Evolutionary conservation across 306 rosid species (phyloP).

Genomic region (Castanopsis chinensis): DNA sequence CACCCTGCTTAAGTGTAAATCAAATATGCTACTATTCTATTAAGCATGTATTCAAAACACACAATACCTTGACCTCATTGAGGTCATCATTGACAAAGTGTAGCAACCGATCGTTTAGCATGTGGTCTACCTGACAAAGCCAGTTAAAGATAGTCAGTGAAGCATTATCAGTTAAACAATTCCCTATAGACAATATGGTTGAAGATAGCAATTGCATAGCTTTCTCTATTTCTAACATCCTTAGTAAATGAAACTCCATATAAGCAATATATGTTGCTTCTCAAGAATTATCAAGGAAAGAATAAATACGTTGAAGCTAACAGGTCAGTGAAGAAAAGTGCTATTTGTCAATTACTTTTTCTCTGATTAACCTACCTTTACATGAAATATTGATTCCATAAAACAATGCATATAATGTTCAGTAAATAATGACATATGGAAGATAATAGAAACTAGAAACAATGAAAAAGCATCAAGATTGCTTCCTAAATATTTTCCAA

Average conservation of each 20-base stretch:
- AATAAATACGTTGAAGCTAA: too few relatives aligned
- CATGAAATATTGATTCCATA: neutral
- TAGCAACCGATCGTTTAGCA: slow-evolving; percentile 53
- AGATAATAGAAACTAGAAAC: neutral
- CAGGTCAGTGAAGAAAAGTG: neutral
- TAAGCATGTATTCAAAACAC: neutral
- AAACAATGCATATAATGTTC: neutral
- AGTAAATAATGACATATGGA: neutral
- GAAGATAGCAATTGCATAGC: neutral
- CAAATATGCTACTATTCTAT: neutral
- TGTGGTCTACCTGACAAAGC: slow-evolving; percentile 66
- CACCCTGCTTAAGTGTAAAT: neutral
- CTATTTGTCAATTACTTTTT: neutral
- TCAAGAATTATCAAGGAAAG: neutral
- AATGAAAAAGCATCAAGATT: neutral
- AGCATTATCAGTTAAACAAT: slow-evolving; percentile 13
- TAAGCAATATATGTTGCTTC: neutral
- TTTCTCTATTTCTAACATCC: neutral
- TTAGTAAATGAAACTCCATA: neutral
- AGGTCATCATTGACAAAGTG: slow-evolving; percentile 63
- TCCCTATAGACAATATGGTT: neutral
- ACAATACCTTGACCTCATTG: slow-evolving; percentile 67
- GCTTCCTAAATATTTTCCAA: neutral
- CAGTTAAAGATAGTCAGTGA: slow-evolving; percentile 26
- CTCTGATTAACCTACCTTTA: neutral